phyloP scores from a whole-genome alignment of 306 rosid genomes.

The Prunus davidiana region DNA sequence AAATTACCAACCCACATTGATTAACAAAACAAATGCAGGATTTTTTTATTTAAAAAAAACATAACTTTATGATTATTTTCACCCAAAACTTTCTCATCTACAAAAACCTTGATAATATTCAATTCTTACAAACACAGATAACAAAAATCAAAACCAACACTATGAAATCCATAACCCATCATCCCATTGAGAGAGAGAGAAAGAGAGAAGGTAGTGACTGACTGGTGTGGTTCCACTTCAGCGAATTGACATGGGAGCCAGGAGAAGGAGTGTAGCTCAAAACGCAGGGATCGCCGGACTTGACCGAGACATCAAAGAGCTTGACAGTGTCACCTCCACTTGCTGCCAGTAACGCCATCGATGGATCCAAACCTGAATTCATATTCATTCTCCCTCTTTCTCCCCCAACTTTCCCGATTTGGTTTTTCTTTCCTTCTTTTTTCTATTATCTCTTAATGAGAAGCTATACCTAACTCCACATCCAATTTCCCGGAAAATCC shows the following conservation, averaged over 20 bases:
- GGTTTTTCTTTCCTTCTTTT: not conserved
- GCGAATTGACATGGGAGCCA: conserved; percentile 74
- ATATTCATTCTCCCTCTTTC: conserved; percentile 23
- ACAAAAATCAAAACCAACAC: not conserved
- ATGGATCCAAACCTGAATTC: conserved; percentile 52
- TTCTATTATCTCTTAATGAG: not conserved
- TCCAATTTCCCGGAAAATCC: conserved; percentile 15
- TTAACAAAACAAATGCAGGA: not conserved
- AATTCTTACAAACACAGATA: not conserved
- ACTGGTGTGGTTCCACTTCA: conserved; percentile 99
- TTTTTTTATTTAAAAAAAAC: not conserved
- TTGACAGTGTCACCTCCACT: conserved; percentile 94
- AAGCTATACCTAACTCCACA: conserved; percentile 1
- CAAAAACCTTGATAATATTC: not conserved
- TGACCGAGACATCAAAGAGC: conserved; percentile 80
- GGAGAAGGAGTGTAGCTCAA: conserved; percentile 87
- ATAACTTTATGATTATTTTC: not conserved
- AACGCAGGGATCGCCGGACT: conserved; percentile 83
- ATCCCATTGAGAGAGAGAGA: not conserved
- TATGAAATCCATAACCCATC: conserved; percentile 5
- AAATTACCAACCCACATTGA: conserved; percentile 17
- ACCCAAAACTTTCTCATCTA: not conserved
- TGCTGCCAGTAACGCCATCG: conserved; percentile 74
- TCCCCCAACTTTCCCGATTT: not conserved
- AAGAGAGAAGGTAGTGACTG: conserved; percentile 27